These are phyloP conservation scores for Arctostaphylos glauca DNA, from an alignment of 148 eudicot genomes.

Conservation along the genomic window DNA sequence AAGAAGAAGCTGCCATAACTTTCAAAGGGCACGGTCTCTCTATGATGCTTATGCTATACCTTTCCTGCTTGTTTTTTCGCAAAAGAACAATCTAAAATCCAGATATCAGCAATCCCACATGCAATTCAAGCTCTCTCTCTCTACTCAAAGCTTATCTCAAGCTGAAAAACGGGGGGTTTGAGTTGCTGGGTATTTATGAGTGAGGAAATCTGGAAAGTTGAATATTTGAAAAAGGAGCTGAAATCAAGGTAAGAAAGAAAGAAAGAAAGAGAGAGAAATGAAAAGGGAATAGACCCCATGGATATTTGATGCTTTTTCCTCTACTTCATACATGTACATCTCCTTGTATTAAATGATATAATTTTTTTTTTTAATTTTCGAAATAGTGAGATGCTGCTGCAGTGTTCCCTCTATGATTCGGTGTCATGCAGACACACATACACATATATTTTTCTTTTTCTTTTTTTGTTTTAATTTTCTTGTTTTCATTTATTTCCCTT, in stretches of 20 bases:
- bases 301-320: constrained; percentile 6
- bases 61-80: not conserved
- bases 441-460: not conserved
- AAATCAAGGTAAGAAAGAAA: constrained; percentile 15
- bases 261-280: not conserved
- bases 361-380: not conserved
- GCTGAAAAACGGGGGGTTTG: constrained; percentile 5
- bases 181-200: constrained; percentile 3
- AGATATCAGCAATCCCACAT: constrained; percentile 7
- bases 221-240: constrained; percentile 20
- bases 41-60: not conserved
- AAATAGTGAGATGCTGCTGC: constrained; percentile 4
- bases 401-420: constrained; percentile 13
- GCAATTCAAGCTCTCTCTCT: constrained; percentile 11
- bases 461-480: not conserved
- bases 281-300: constrained; percentile 9
- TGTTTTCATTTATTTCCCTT: not conserved
- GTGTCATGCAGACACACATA: constrained; percentile 18
- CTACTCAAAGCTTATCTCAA: constrained; percentile 10
- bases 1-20: constrained; percentile 22
- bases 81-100: constrained; percentile 2
- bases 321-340: not conserved
- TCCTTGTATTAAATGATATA: constrained; percentile 6
- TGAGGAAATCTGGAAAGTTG: constrained; percentile 9
- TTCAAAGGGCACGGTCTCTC: not conserved